Conservation (phyloP, 371 early-diverging fungal species). For the Zopfochytrium polystomum region DNA sequence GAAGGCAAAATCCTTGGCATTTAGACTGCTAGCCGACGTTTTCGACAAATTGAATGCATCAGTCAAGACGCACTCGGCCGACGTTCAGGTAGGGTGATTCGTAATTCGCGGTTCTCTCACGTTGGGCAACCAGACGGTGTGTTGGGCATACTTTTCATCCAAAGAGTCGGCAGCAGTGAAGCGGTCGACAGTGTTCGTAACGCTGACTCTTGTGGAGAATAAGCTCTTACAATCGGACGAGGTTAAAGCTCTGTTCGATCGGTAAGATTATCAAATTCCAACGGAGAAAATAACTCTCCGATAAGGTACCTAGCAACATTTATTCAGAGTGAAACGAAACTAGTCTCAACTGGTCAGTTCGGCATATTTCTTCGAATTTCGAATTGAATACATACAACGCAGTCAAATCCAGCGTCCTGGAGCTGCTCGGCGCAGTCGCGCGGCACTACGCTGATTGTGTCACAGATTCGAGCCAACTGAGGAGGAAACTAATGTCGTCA, state of each 20-base stretch:
- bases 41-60: not conserved
- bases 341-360: slow-evolving; percentile 20
- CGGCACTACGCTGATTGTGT: slow-evolving; percentile 24
- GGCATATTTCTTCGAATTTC: not conserved
- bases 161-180: slow-evolving; percentile 22
- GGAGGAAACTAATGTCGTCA: slow-evolving; percentile 20
- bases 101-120: not conserved
- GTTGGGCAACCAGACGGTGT: not conserved
- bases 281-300: too few relatives aligned
- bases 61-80: not conserved
- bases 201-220: slow-evolving; percentile 7
- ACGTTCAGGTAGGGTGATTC: slow-evolving; percentile 9
- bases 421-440: slow-evolving; percentile 19
- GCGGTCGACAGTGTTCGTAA: slow-evolving; percentile 9
- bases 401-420: slow-evolving; percentile 29
- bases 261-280: too few relatives aligned
- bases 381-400: not conserved
- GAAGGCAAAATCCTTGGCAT: slow-evolving; percentile 15
- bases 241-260: slow-evolving; percentile 6
- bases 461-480: slow-evolving; percentile 18
- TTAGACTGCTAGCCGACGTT: slow-evolving; percentile 19
- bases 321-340: slow-evolving; percentile 23
- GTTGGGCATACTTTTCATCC: slow-evolving; percentile 21
- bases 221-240: slow-evolving; percentile 2
- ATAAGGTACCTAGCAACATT: slow-evolving; percentile 13